phyloP scores from a whole-genome alignment of 805 yeast species.

The Candida insectorum region DNA sequence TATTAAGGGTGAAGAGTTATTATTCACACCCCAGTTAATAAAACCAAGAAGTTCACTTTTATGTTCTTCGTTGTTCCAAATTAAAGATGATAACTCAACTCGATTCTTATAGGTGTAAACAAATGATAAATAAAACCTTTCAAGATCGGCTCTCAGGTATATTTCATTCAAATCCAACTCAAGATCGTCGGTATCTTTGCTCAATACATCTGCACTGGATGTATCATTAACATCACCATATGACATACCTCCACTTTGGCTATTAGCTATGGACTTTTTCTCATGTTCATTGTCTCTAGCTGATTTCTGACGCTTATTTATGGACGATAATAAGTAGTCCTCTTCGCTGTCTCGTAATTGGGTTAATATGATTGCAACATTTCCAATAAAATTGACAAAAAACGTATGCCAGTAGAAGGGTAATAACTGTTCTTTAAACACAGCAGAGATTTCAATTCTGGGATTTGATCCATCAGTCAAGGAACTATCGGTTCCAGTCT shows the following conservation, averaged over 20 bases:
- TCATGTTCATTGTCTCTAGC: conserved; percentile 4
- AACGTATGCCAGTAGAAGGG: conserved; percentile 47
- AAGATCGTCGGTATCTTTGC: background rate
- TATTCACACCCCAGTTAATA: conserved; percentile 81
- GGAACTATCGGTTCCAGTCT: conserved; percentile 34
- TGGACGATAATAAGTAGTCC: conserved; percentile 57
- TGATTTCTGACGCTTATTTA: conserved; percentile 18
- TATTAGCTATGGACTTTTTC: conserved; percentile 1
- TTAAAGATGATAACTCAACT: conserved; percentile 51
- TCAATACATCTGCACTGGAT: background rate
- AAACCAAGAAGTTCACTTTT: conserved; percentile 69
- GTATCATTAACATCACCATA: conserved; percentile 1
- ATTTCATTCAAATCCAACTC: conserved; percentile 55
- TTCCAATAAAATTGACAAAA: conserved; percentile 53
- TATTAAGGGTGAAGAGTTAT: conserved; percentile 72
- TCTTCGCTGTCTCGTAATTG: conserved; percentile 72
- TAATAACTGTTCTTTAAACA: conserved; percentile 26
- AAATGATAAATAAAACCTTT: conserved; percentile 76
- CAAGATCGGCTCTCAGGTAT: conserved; percentile 77
- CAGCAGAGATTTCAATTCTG: conserved; percentile 12
- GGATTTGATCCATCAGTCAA: conserved; percentile 18
- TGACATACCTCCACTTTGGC: conserved; percentile 2
- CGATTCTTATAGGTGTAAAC: conserved; percentile 66
- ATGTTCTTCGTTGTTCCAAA: conserved; percentile 51
- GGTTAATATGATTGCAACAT: conserved; percentile 64